phyloP scores from a whole-genome alignment of 2,329 filamentous ascomycete species.

The Pseudodiploospora longispora region DNA sequence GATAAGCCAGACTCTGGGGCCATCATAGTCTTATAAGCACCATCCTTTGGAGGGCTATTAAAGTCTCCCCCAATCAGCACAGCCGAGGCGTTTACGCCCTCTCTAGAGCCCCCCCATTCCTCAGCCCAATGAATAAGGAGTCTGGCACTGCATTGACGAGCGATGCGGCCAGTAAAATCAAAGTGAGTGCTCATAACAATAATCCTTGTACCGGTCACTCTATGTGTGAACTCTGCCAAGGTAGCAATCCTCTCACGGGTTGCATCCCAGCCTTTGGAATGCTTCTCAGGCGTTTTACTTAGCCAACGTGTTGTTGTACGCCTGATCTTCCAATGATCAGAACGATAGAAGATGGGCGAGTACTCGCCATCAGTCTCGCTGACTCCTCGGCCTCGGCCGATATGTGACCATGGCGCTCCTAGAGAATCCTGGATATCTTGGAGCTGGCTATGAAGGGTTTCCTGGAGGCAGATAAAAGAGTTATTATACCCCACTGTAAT shows the following conservation, averaged over 20 bases:
- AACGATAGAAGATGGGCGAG: slow-evolving; percentile 70
- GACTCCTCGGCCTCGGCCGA: slow-evolving; percentile 60
- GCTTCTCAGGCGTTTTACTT: slow-evolving; percentile 59
- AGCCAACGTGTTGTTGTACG: slow-evolving; percentile 65
- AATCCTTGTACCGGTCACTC: slow-evolving; percentile 36
- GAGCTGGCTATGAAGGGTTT: slow-evolving; percentile 56
- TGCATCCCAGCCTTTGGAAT: slow-evolving; percentile 67
- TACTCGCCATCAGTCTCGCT: slow-evolving; percentile 65
- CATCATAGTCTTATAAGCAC: slow-evolving; percentile 52
- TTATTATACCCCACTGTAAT: slow-evolving; percentile 41
- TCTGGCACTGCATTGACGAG: slow-evolving; percentile 50
- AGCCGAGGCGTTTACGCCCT: slow-evolving; percentile 25
- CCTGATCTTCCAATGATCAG: slow-evolving; percentile 49
- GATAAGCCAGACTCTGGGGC: slow-evolving; percentile 36
- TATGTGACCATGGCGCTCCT: slow-evolving; percentile 48
- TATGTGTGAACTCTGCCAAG: slow-evolving; percentile 51
- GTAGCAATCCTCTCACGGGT: slow-evolving; percentile 52
- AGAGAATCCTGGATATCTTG: slow-evolving; percentile 48
- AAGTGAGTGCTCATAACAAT: slow-evolving; percentile 62
- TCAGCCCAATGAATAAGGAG: slow-evolving; percentile 46
- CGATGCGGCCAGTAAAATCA: slow-evolving; percentile 50
- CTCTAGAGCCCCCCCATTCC: slow-evolving; percentile 22
- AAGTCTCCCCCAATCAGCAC: slow-evolving; percentile 62
- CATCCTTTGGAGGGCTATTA: slow-evolving; percentile 52
- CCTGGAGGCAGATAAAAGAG: slow-evolving; percentile 60